Evolutionary conservation across 257 asterid species (phyloP), one percentile per base, ranked within the genome.

Genomic region (Salvia miltiorrhiza): DNA sequence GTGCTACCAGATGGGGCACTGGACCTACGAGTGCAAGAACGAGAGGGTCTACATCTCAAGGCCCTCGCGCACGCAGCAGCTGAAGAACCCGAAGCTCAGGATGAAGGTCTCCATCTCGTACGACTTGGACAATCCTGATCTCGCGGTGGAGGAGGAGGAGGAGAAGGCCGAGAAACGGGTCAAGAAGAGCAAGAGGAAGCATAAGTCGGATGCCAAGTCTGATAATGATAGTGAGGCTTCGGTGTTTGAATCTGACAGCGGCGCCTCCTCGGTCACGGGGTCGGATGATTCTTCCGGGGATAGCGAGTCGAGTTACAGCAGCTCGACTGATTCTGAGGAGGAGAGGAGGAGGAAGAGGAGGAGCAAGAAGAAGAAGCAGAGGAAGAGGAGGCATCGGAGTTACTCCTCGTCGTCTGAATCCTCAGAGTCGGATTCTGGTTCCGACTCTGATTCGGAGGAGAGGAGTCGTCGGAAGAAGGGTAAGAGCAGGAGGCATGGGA

Each of bases 11-110:
- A 48, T 88, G 1, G 96, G 95, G 54, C 96, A 88, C 75, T 90
- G 98, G 98, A 93, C 98, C 0, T 93, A 93, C 19, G 98, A 90
- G 79, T 90, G 98, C 82, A 86, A 87, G 90, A 88, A 90, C 4
- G 97, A 90, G 65, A 79, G 98, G 75, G 97, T 93, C 32, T 93
- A 90, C 63, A 84, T 93, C 41, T 90, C 98, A 32, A 73, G 97
- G 3, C 97, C 97, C 1, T 93, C 96, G 5, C 90, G 97, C 1
- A 87, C 96, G 0, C 96, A 90, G 84, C 98, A 88, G 40, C 75
- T 90, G 75, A 93, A 90, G 74, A 93, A 93, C 80, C 98, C 98
- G 0, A 88, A 87, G 66, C 82, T 90, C 47, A 83, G 97, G 79
- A 88, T 93, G 97, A 85, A 84, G 76, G 56, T 82, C 7, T 84